phyloP scores from a whole-genome alignment of 768 basidiomycete species.

The Leccinum imitatum region DNA sequence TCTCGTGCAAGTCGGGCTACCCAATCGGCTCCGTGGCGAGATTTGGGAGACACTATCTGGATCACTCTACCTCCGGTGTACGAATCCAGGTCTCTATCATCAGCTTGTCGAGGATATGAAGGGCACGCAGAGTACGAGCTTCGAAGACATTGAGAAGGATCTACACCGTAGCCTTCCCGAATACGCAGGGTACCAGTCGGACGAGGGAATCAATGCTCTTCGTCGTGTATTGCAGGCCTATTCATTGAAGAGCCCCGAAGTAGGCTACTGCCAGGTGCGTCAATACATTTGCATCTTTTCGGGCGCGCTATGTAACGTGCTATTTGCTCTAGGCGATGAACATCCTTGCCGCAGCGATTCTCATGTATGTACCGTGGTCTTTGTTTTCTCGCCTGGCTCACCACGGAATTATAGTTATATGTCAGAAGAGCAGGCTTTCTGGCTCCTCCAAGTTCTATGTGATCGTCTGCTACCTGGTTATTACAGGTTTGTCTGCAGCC shows the following conservation, averaged over 20 bases:
- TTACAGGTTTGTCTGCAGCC: slow-evolving; percentile 63
- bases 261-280: slow-evolving; percentile 90
- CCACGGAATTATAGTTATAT: slow-evolving; percentile 65
- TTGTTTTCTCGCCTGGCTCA: slow-evolving; percentile 10
- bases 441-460: slow-evolving; percentile 93
- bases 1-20: slow-evolving; percentile 95
- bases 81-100: slow-evolving; percentile 81
- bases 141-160: slow-evolving; percentile 99
- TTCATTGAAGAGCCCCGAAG: slow-evolving; percentile 90
- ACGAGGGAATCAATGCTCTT: slow-evolving; percentile 81
- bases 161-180: slow-evolving; percentile 94
- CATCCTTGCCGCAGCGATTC: slow-evolving; percentile 91
- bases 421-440: slow-evolving; percentile 99
- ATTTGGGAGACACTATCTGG: slow-evolving; percentile 98
- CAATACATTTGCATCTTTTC: background rate
- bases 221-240: slow-evolving; percentile 93
- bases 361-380: slow-evolving; percentile 58
- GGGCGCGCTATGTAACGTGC: background rate
- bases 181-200: slow-evolving; percentile 92
- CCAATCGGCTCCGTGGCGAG: slow-evolving; percentile 91
- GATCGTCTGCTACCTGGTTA: slow-evolving; percentile 96
- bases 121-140: slow-evolving; percentile 80
- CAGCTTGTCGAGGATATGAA: slow-evolving; percentile 71
- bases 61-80: slow-evolving; percentile 85
- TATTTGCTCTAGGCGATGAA: slow-evolving; percentile 79